Evolutionary conservation across 768 basidiomycete species (phyloP), one percentile per base, ranked within the genome.

Genomic region (Suillus plorans): DNA sequence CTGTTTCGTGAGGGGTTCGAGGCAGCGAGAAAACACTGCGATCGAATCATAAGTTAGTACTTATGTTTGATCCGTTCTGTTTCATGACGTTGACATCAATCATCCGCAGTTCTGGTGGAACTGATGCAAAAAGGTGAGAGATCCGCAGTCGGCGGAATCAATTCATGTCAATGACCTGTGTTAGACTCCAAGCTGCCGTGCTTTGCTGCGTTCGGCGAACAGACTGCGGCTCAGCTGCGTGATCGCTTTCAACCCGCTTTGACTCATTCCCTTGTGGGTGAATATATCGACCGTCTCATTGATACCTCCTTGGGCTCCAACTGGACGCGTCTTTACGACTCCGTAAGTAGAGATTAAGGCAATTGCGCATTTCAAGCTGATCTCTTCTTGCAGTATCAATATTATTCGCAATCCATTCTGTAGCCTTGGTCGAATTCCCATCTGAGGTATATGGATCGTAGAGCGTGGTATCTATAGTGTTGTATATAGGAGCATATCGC

Each of bases 261-360:
- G 39, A 95, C 95, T 0, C 92, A 96, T 67, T 84, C 82, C 50
- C 82, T 91, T 42, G 89, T 96, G 36, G 94, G 89, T 50, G 93
- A 95, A 42, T 88, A 97, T 72, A 84, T 97, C n/a, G 94, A 98
- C 68, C 82, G 89, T 56, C 81, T 99, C 53, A 91, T 99, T 67
- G 89, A 97, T 67, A 91, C 84, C 62, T 97, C 96, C 0, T 79
- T 97, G 55, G 95, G 94, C 14, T 96, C 94, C 39, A 89, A 92
- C 67, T 99, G 96, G 91, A 99, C 97, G 44, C 84, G 95, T 69
- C 77, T 99, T 41, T 99, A 99, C 74, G 97, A 99, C 77, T 97
- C 94, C 66, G 93, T 94, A 72, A 71, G 90, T 72, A 39, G 7
- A 39, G 18, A 39, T 68, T 5, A 8, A 20, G 39, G 25, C 45